Conservation (phyloP, 345 rosid species). For the Stellera chamaejasme region DNA sequence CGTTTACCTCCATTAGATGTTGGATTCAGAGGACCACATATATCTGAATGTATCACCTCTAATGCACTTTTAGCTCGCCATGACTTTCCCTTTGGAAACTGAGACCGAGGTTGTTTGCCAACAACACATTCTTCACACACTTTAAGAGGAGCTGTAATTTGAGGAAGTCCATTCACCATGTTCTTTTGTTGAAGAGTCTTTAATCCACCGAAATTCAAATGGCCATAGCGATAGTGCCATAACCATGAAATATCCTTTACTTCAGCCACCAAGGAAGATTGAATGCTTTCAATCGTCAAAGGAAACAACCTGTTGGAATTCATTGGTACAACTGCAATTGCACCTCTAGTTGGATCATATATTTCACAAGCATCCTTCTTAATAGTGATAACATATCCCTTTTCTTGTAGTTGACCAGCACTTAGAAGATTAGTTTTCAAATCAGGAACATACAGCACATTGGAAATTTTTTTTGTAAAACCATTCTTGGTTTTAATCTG, state of each 20-base stretch:
- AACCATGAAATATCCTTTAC: neutral
- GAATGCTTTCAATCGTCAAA: neutral
- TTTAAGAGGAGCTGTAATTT: too few species aligned
- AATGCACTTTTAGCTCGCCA: neutral
- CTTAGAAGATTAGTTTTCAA: neutral
- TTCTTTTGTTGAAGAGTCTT: too few species aligned
- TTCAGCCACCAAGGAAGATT: neutral
- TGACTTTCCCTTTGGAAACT: neutral
- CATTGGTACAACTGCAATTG: neutral
- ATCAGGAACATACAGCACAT: neutral
- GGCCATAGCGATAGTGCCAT: neutral
- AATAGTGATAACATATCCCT: neutral
- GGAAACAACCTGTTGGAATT: neutral
- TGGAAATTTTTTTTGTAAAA: neutral
- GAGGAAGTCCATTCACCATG: too few species aligned
- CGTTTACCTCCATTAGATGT: neutral
- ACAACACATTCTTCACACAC: too few species aligned
- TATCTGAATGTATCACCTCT: neutral
- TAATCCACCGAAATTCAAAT: neutral
- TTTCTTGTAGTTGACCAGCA: neutral
- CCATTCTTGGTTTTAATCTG: neutral
- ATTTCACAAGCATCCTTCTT: neutral
- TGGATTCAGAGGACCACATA: conserved; percentile 1
- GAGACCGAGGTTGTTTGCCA: neutral
- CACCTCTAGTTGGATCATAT: neutral